These are phyloP conservation scores for Tylopilus sp. DNA, from an alignment of 1,284 basidiomycete genomes.

Conservation along the genomic window DNA sequence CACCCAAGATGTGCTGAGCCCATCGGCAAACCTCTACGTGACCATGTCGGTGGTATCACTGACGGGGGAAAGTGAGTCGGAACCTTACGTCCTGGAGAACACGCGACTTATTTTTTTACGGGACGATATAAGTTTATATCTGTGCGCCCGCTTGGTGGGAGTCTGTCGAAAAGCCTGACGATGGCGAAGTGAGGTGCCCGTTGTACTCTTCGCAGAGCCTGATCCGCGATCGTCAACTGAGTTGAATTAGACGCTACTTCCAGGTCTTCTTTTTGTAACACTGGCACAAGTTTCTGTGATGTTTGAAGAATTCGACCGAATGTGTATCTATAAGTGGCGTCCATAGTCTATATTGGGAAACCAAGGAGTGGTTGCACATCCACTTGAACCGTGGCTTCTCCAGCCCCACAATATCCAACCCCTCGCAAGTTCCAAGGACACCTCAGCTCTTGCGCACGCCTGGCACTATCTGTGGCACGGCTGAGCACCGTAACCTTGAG, in stretches of 20 bases:
- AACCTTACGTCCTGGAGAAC: too few relatives aligned
- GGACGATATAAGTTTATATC: background rate
- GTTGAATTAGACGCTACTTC: too few relatives aligned
- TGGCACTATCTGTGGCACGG: slow-evolving; percentile 34
- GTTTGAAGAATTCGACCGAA: too few relatives aligned
- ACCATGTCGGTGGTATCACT: background rate
- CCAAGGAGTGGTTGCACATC: slow-evolving; percentile 6
- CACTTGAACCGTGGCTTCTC: slow-evolving; percentile 21
- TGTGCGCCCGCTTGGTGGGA: background rate
- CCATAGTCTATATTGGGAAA: background rate
- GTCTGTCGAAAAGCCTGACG: background rate
- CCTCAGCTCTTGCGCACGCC: slow-evolving; percentile 29
- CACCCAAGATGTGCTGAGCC: background rate
- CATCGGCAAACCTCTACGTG: background rate
- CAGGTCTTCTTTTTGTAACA: too few relatives aligned
- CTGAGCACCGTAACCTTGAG: slow-evolving; percentile 29
- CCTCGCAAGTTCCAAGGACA: slow-evolving; percentile 42
- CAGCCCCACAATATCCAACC: slow-evolving; percentile 35
- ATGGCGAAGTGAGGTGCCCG: background rate
- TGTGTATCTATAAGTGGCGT: background rate
- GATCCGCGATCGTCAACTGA: too few relatives aligned
- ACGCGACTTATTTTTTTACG: too few relatives aligned
- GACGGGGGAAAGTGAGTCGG: background rate
- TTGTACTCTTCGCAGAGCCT: background rate
- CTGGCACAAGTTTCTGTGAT: background rate